A percentile compares a stretch with the other conserved stretches of the same genome.
These are phyloP conservation scores for Ocimum tenuiflorum DNA, from an alignment of 257 asterid species.

Conservation along the genomic window DNA sequence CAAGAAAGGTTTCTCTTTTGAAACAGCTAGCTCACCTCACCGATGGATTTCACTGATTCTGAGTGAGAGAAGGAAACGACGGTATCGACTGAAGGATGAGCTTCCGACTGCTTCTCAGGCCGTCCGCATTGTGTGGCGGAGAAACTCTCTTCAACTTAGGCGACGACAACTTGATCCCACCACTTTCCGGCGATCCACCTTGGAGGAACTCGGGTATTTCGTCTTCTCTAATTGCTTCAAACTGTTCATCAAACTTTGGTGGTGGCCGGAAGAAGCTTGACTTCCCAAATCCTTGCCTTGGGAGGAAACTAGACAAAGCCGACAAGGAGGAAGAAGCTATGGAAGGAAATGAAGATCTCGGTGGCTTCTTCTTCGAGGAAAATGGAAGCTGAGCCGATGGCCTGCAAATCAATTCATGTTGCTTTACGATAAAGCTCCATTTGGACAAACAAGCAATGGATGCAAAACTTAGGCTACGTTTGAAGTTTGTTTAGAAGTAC, in stretches of 20 bases:
- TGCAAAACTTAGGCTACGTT: too few species aligned
- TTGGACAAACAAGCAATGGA: not conserved
- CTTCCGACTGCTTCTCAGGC: slow-evolving; percentile 54
- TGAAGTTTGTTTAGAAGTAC: too few species aligned
- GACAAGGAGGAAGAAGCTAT: slow-evolving; percentile 40
- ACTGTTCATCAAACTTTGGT: slow-evolving; percentile 48
- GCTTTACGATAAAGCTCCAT: not conserved
- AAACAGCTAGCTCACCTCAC: too few species aligned
- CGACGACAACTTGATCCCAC: slow-evolving; percentile 53
- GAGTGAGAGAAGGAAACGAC: slow-evolving; percentile 59
- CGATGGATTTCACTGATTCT: slow-evolving; percentile 44
- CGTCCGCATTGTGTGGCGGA: slow-evolving; percentile 39
- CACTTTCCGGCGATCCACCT: slow-evolving; percentile 42
- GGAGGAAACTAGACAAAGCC: slow-evolving; percentile 26
- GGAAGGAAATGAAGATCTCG: slow-evolving; percentile 42
- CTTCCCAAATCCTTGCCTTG: slow-evolving; percentile 35
- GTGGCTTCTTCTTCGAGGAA: slow-evolving; percentile 57
- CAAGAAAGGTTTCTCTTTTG: too few species aligned
- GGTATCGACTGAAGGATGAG: slow-evolving; percentile 67
- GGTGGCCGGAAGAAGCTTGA: slow-evolving; percentile 43
- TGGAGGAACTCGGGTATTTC: slow-evolving; percentile 75
- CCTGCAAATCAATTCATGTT: slow-evolving; percentile 30
- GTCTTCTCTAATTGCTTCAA: slow-evolving; percentile 47
- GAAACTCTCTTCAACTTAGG: slow-evolving; percentile 82
- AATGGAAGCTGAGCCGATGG: slow-evolving; percentile 40